Evolutionary conservation across 2,329 filamentous ascomycete genomes (phyloP).

Genomic region (Cytospora paraplurivora): DNA sequence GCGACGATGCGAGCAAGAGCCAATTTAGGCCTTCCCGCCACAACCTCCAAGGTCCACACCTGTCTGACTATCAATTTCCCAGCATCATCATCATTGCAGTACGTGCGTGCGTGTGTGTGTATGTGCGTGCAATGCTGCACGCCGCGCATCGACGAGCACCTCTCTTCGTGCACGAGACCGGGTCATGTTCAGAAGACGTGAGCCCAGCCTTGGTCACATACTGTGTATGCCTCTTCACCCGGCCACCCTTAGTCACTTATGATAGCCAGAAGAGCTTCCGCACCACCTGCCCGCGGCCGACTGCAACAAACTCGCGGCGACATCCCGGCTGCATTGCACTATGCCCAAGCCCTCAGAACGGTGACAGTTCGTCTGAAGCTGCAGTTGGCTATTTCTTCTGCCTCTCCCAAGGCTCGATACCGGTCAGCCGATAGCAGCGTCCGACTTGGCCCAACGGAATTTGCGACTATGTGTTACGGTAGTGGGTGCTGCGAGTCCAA

Average conservation of each 20-base stretch:
- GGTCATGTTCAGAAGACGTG: background rate
- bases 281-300: background rate
- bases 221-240: background rate
- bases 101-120: no score
- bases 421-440: slow-evolving; percentile 18
- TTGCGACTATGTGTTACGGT: slow-evolving; percentile 10
- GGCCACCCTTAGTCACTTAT: background rate
- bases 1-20: background rate
- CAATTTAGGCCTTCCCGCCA: background rate
- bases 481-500: slow-evolving; percentile 16
- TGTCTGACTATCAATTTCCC: background rate
- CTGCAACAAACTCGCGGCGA: background rate
- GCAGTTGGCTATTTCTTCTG: slow-evolving; percentile 9
- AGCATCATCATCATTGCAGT: no score
- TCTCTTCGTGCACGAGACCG: background rate
- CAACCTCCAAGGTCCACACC: background rate
- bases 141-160: background rate
- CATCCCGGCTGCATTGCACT: slow-evolving; percentile 3
- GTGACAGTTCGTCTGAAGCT: slow-evolving; percentile 10
- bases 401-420: slow-evolving; percentile 11
- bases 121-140: background rate
- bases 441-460: background rate
- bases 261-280: background rate
- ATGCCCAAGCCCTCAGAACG: slow-evolving; percentile 6
- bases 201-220: background rate